These are phyloP conservation scores for Microbotryum saponariae DNA, from an alignment of 1,284 basidiomycete genomes.

Conservation along the genomic window DNA sequence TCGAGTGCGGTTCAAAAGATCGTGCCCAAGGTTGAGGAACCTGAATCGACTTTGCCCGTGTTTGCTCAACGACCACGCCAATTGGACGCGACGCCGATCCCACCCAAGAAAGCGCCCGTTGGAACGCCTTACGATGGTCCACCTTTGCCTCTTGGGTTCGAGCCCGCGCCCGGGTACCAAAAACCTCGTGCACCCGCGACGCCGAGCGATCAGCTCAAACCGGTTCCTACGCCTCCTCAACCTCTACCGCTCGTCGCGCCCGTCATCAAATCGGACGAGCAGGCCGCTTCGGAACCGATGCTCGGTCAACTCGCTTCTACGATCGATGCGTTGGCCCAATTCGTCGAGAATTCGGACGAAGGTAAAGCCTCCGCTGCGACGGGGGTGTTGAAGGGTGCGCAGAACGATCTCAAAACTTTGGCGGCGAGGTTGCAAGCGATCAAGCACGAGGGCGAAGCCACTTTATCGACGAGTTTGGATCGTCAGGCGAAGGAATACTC, in stretches of 20 bases:
- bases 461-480: constrained; percentile 70
- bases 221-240: constrained; percentile 38
- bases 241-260: constrained; percentile 73
- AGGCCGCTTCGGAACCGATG: constrained; percentile 70
- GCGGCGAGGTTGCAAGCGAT: constrained; percentile 69
- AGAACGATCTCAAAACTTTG: constrained; percentile 73
- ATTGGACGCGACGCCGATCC: constrained; percentile 34
- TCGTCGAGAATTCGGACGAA: constrained; percentile 45
- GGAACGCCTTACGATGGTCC: constrained; percentile 53
- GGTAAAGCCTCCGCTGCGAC: constrained; percentile 49
- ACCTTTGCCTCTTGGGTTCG: constrained; percentile 79
- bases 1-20: constrained; percentile 7
- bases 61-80: constrained; percentile 34
- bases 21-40: constrained; percentile 7
- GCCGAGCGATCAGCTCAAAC: constrained; percentile 38
- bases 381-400: constrained; percentile 54
- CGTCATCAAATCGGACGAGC: constrained; percentile 54
- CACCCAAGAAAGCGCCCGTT: constrained; percentile 24
- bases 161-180: constrained; percentile 78
- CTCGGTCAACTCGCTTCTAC: constrained; percentile 85
- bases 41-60: constrained; percentile 25
- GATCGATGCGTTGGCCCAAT: constrained; percentile 84
- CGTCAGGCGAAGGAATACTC: constrained; percentile 79
- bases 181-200: constrained; percentile 47
- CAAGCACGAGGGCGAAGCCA: constrained; percentile 58